phyloP scores from a whole-genome alignment of 331 rosid genomes.

The Cydonia oblonga region DNA sequence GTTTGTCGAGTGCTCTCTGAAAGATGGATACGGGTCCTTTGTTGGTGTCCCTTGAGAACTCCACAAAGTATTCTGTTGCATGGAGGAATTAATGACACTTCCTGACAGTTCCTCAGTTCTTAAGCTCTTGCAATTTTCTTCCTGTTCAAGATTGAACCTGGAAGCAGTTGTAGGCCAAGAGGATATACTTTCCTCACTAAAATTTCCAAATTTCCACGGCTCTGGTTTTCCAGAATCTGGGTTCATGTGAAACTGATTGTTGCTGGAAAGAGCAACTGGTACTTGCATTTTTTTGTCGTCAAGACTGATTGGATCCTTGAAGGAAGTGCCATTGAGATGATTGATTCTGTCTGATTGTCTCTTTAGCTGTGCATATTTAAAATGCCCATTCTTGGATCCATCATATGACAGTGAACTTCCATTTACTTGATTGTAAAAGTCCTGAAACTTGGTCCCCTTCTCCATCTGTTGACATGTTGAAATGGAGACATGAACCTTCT shows the following conservation, averaged over 20 bases:
- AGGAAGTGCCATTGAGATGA: conserved; percentile 27
- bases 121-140: conserved; percentile 22
- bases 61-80: conserved; percentile 20
- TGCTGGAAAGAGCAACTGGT: conserved; percentile 22
- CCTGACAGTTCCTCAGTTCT: conserved; percentile 21
- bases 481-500: conserved; percentile 17
- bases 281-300: conserved; percentile 23
- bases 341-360: conserved; percentile 20
- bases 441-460: conserved; percentile 26
- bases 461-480: conserved; percentile 26
- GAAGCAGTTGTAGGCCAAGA: conserved; percentile 39
- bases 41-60: conserved; percentile 25
- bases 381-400: conserved; percentile 25
- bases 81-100: conserved; percentile 15
- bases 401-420: conserved; percentile 29
- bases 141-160: conserved; percentile 13
- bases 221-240: conserved; percentile 26
- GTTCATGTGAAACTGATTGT: conserved; percentile 17
- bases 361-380: conserved; percentile 15
- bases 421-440: conserved; percentile 39
- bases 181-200: conserved; percentile 40
- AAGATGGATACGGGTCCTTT: conserved; percentile 26
- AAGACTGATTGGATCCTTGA: conserved; percentile 26
- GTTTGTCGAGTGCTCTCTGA: conserved; percentile 23
- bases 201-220: conserved; percentile 28